phyloP scores from a whole-genome alignment of 179 eudicot species.

The Beta corolliflora region DNA sequence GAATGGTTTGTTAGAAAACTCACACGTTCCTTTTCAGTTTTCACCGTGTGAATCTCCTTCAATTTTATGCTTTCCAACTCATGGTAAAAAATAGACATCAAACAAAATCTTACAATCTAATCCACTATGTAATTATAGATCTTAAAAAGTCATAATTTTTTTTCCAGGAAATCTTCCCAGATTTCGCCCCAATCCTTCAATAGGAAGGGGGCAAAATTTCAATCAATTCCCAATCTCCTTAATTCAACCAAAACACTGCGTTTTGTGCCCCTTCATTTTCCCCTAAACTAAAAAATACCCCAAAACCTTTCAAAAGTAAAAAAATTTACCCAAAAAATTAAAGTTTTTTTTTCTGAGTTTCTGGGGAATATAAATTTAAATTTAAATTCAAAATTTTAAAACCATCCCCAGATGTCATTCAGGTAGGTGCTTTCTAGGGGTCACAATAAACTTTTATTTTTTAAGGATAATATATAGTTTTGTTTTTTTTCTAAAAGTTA shows the following conservation, averaged over 20 bases:
- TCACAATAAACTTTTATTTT: conserved; percentile 2
- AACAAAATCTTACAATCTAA: conserved; percentile 20
- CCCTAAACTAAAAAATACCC: too few species aligned
- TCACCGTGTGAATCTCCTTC: neutral
- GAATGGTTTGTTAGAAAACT: neutral
- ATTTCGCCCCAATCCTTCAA: conserved; percentile 22
- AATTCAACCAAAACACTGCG: too few species aligned
- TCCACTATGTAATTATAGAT: neutral
- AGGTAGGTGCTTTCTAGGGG: conserved; percentile 10
- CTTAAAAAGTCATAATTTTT: neutral
- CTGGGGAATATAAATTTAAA: neutral
- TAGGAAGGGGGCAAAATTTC: conserved; percentile 18
- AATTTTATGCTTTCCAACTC: neutral
- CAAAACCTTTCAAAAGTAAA: too few species aligned
- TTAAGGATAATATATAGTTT: neutral
- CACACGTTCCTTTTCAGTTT: neutral
- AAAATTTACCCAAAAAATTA: too few species aligned
- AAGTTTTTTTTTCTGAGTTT: neutral
- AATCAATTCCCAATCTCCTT: neutral
- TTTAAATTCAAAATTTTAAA: neutral
- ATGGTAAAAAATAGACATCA: neutral
- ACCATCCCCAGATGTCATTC: conserved; percentile 11
- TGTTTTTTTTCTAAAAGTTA: neutral
- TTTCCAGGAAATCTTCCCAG: neutral
- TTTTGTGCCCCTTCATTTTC: too few species aligned